Base-by-base conservation (phyloP, 2,329 filamentous ascomycete genomes). In the Tolypocladium inflatum region DNA sequence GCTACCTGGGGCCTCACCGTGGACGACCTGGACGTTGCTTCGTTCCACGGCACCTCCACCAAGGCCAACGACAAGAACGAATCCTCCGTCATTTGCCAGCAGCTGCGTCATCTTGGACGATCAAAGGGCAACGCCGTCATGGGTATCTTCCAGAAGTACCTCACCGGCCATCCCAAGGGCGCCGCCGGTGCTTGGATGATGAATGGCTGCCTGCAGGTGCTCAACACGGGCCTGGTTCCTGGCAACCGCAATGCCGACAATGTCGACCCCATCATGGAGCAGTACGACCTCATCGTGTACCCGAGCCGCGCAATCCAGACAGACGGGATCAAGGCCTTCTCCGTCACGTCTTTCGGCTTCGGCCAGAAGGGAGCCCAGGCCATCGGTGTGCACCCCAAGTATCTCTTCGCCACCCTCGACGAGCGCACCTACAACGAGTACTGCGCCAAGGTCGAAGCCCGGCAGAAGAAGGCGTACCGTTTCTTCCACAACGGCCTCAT, bases 61-160 rank as follows among this genome's bases (percentile, higher is more conserved):
- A 91, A 96, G 71, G 94, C 94, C 66, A 99, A 99, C 74, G 94
- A 99, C 80, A 97, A 97, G 87, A 99, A 99, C 76, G 94, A 99
- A 75, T 97, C 94, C 21, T 92, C 92, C 57, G 94, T 97, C 69
- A 89, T 99, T 67, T 97, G 93, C 80, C 86, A 97, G 74, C 95
- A 99, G 77, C 85, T 99, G 75, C 87, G 87, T 66, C 95, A 99
- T 71, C 87, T 99, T 56, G 94, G 94, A 64, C 90, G 94, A 67
- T 88, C 87, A 76, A 97, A 97, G 86, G 94, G 95, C 69, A 99
- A 99, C 70, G 92, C 94, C 38, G 81, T 99, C 17, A 77, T 97
- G 63, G 94, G 92, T 79, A 92, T 99, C 73, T 99, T 97, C 89
- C 94, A 99, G 78, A 99, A 99, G 78, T 97, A 95, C 75, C 86